Conservation (phyloP, 164 flowering plant genomes). For the Magnolia changhungtana region DNA sequence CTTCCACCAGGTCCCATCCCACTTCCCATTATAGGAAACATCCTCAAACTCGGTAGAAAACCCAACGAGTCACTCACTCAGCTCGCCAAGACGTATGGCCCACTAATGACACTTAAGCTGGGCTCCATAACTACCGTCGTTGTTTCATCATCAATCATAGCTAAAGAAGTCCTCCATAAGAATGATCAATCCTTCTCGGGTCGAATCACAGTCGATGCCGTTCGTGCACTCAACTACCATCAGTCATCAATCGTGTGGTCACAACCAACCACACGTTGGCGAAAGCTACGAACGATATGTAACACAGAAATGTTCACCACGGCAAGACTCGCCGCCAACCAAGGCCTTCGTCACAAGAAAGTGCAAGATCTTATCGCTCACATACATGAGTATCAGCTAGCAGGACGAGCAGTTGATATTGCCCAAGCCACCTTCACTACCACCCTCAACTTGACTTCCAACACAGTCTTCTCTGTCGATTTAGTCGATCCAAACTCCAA, state of each 20-base stretch:
- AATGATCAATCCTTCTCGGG: conserved; percentile 17
- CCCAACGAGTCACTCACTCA: conserved; percentile 20
- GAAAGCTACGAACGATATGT: conserved; percentile 12
- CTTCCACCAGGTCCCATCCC: no score
- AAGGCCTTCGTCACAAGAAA: conserved; percentile 18
- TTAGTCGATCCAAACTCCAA: conserved; percentile 12
- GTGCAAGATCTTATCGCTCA: conserved; percentile 18
- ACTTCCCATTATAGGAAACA: neutral
- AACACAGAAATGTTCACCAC: conserved; percentile 15
- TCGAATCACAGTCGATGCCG: conserved; percentile 18
- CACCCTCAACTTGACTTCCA: conserved; percentile 19
- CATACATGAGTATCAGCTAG: conserved; percentile 2
- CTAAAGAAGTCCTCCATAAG: conserved; percentile 22
- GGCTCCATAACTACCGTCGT: conserved; percentile 16
- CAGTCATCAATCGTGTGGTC: conserved; percentile 19
- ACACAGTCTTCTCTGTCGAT: conserved; percentile 22
- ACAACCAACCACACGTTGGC: conserved; percentile 10
- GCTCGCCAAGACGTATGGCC: conserved; percentile 20
- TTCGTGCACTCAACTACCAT: conserved; percentile 5
- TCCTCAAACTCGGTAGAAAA: conserved; percentile 15
- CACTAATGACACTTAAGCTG: conserved; percentile 22
- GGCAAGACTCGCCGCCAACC: conserved; percentile 16
- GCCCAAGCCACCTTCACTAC: conserved; percentile 13
- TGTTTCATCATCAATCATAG: conserved; percentile 17
- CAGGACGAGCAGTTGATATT: conserved; percentile 14